Evolutionary conservation across 306 rosid genomes (phyloP).

Genomic region (Albizia julibrissin): DNA sequence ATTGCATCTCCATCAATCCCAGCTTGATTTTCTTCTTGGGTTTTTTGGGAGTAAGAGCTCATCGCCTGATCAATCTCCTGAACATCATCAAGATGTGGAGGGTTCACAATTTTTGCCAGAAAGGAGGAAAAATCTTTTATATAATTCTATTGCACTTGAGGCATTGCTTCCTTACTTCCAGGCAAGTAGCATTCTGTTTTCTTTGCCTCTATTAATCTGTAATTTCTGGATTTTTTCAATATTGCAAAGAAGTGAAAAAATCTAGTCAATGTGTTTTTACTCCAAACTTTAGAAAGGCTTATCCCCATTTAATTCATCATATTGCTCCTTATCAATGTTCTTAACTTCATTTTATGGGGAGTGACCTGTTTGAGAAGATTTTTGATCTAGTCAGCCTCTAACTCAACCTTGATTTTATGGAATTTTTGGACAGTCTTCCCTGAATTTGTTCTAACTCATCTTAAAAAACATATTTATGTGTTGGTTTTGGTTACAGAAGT

Average conservation of each 20-base stretch:
- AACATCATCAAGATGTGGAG: constrained; percentile 56
- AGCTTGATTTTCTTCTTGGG: constrained; percentile 78
- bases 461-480: constrained; percentile 19
- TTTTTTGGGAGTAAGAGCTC: constrained; percentile 73
- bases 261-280: neutral
- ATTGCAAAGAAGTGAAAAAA: constrained; percentile 22
- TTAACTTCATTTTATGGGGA: constrained; percentile 14
- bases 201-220: constrained; percentile 2
- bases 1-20: constrained; percentile 85
- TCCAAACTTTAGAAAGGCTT: neutral
- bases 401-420: neutral
- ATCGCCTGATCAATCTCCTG: constrained; percentile 52
- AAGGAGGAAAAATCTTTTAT: constrained; percentile 37
- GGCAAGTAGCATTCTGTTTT: constrained; percentile 55
- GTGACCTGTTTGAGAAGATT: constrained; percentile 15
- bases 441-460: constrained; percentile 14
- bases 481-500: constrained; percentile 64
- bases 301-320: constrained; percentile 8
- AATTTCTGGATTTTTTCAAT: constrained; percentile 15
- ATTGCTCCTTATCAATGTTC: constrained; percentile 26
- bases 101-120: constrained; percentile 52
- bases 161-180: constrained; percentile 98
- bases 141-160: constrained; percentile 59
- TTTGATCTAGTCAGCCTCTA: constrained; percentile 10
- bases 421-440: neutral